phyloP scores from a whole-genome alignment of 2,329 filamentous ascomycete species.

The Aaosphaeria pasadenensis region DNA sequence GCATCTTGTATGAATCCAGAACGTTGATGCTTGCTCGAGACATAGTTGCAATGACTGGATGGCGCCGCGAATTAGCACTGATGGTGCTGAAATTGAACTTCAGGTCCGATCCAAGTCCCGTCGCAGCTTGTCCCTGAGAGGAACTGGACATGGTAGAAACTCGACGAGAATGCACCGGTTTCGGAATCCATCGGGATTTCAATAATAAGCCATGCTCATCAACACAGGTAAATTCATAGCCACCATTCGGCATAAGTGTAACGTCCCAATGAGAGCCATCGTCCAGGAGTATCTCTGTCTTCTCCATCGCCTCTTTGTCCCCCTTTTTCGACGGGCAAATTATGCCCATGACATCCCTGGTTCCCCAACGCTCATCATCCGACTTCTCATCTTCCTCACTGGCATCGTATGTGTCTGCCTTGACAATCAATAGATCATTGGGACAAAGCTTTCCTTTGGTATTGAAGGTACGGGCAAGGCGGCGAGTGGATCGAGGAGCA shows the following conservation, averaged over 20 bases:
- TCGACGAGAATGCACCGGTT: conserved; percentile 25
- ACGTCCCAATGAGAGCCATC: conserved; percentile 47
- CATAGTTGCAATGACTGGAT: conserved; percentile 71
- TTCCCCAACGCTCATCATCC: conserved; percentile 51
- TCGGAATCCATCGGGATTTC: conserved; percentile 69
- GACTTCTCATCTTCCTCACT: conserved; percentile 41
- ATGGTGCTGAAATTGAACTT: conserved; percentile 78
- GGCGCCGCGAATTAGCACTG: conserved; percentile 63
- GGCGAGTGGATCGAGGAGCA: conserved; percentile 42
- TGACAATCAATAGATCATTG: conserved; percentile 69
- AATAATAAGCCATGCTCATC: conserved; percentile 57
- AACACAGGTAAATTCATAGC: conserved; percentile 57
- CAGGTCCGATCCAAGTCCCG: conserved; percentile 32
- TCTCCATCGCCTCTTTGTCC: conserved; percentile 54
- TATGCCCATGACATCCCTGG: conserved; percentile 62
- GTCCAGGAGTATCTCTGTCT: conserved; percentile 66
- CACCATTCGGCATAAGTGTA: conserved; percentile 41
- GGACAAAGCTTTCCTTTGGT: conserved; percentile 62
- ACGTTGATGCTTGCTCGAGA: conserved; percentile 64
- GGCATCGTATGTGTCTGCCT: conserved; percentile 62
- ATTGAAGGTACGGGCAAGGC: conserved; percentile 62
- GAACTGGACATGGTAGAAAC: conserved; percentile 21
- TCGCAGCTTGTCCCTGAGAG: conserved; percentile 11
- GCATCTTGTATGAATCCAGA: conserved; percentile 60
- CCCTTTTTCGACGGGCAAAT: conserved; percentile 59